phyloP scores from a whole-genome alignment of 1,284 basidiomycete genomes.

The Pascua sp. region DNA sequence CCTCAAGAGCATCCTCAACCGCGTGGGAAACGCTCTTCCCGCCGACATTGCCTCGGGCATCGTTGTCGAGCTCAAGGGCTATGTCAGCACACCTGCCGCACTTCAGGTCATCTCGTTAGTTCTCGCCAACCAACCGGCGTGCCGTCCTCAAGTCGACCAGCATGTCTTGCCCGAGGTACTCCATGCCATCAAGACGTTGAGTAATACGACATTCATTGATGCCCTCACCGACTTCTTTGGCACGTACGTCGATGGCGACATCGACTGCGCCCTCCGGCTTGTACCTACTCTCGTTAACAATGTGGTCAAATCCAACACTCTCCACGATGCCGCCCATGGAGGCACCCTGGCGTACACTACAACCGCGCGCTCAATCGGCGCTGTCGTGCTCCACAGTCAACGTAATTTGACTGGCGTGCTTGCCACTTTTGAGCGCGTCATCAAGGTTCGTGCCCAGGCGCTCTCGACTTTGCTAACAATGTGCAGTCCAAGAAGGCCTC shows the following conservation, averaged over 20 bases:
- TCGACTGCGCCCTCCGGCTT: slow-evolving; percentile 73
- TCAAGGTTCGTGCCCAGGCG: slow-evolving; percentile 52
- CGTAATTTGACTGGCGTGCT: slow-evolving; percentile 72
- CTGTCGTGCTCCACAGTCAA: slow-evolving; percentile 67
- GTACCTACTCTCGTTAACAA: slow-evolving; percentile 62
- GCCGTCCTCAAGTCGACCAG: slow-evolving; percentile 68
- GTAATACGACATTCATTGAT: slow-evolving; percentile 68
- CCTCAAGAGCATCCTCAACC: slow-evolving; percentile 55
- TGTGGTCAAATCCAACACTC: slow-evolving; percentile 21
- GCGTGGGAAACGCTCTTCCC: slow-evolving; percentile 63
- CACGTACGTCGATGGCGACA: slow-evolving; percentile 74
- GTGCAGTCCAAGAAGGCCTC: slow-evolving; percentile 62
- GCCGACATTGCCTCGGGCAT: slow-evolving; percentile 60
- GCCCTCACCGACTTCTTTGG: slow-evolving; percentile 75
- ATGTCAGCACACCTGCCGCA: slow-evolving; percentile 73
- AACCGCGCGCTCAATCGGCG: slow-evolving; percentile 76
- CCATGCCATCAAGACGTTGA: slow-evolving; percentile 69
- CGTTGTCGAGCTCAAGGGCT: slow-evolving; percentile 68
- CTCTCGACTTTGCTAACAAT: slow-evolving; percentile 42
- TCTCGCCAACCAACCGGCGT: slow-evolving; percentile 64
- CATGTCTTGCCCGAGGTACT: slow-evolving; percentile 68
- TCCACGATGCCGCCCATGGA: slow-evolving; percentile 43
- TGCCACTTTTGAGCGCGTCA: slow-evolving; percentile 69
- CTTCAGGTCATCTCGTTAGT: slow-evolving; percentile 68
- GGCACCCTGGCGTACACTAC: slow-evolving; percentile 55